Base-by-base conservation (phyloP, 2,329 filamentous ascomycete genomes). In the Phialemonium atrogriseum region DNA sequence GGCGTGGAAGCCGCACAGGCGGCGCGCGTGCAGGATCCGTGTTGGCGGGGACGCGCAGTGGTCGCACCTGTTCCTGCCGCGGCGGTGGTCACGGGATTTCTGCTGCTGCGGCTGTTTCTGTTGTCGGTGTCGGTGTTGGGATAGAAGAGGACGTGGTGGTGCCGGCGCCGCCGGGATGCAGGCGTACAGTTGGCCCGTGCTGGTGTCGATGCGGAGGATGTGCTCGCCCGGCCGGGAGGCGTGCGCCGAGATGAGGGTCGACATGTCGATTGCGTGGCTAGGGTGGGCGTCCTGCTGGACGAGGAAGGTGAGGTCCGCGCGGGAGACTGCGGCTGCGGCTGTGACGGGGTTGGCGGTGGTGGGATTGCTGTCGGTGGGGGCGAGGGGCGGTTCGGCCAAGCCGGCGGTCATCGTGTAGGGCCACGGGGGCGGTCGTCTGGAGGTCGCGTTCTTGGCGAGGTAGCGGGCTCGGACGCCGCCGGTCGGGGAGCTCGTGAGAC, bases 161-260 rank as follows among this genome's bases (percentile, higher is more conserved):
- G n/a, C n/a, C n/a, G n/a, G n/a, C n/a, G n/a, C n/a, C n/a, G n/a
- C 4, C 17, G 28, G 28, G 15, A 30, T 30, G 20, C 28, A 30
- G 9, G 20, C 28, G 20, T 30, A 30, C 13, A 30, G 28, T 24
- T 24, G 12, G 7, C 20, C 28, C 5, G 28, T 23, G 10, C 17
- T 5, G 7, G 10, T 10, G 10, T 17, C 10, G 15, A 12, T 4
- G 6, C 20, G 28, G 12, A 30, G 19, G 12, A 30, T 24, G 20
- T 30, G 19, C 10, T 24, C 3, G 15, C 28, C 28, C 4, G 28
- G 28, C 4, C 28, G 28, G 12, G n/a, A n/a, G n/a, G n/a, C n/a
- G n/a, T n/a, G n/a, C n/a, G n/a, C n/a, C 34, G 18, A 36, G 12
- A 18, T 28, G 34, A 12, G 28, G 28, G 11, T 29, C 34, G 5